Evolutionary conservation across 345 rosid species (phyloP), one percentile per base, ranked within the genome.

Genomic region (Salix purpurea): DNA sequence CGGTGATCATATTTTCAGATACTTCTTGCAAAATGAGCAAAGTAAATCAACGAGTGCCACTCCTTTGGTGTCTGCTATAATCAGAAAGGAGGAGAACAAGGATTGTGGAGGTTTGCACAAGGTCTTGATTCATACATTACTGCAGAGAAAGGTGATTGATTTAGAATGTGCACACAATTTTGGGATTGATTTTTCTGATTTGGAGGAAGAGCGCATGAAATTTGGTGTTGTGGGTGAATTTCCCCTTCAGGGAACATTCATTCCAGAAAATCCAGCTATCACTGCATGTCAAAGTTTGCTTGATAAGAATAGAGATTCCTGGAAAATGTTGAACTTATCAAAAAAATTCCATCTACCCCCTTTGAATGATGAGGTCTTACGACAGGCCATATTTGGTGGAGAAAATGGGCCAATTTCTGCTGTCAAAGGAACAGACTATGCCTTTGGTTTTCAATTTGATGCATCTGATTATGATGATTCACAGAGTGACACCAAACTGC

Each of bases 181-280:
- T 66, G 76, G 79, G 65, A 56, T 62, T 65, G 70, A 73, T 74
- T 73, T 77, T 76, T 75, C 77, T 67, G 71, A 80, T 78, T 40
- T 26, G 21, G 77, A 74, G 67, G 76, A 80, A 79, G 79, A 62
- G 73, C 61, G 28, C 66, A 61, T 42, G 67, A 67, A 73, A 61
- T 67, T 81, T 16, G 74, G 44, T 77, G 76, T 54, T 56, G 70
- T 71, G 42, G 84, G 84, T 70, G 82, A 82, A 42, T 76, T 79
- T 66, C 78, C 71, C 54, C 48, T 64, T 30, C 79, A 48, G 68
- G 84, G 77, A 73, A 81, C 91, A 60, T 90, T 91, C 81, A 90
- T 85, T 89, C 90, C 89, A n/a, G 94, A 96, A 86, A 92, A 92
- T 78, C 95, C 91, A 66, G 92, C 83, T 70, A 77, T 89, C 39